phyloP scores from a whole-genome alignment of 345 rosid genomes.

The Linum lewisii region DNA sequence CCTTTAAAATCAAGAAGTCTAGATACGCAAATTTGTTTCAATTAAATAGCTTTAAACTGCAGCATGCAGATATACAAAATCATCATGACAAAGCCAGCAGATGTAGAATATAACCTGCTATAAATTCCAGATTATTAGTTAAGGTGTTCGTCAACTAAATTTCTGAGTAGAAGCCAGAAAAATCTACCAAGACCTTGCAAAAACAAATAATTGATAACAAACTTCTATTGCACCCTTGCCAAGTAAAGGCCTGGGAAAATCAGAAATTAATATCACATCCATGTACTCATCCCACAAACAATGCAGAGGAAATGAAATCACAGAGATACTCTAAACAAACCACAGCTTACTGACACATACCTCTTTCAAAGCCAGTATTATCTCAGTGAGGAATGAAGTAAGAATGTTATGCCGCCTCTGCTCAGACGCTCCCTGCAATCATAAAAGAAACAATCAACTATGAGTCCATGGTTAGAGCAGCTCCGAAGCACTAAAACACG shows the following conservation, averaged over 20 bases:
- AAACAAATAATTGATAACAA: neutral
- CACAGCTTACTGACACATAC: conserved; percentile 24
- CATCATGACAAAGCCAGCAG: too few species aligned
- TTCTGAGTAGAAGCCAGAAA: neutral
- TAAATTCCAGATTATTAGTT: neutral
- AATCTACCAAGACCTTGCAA: neutral
- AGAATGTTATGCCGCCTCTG: conserved; percentile 38
- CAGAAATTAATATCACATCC: neutral
- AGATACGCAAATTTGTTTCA: too few species aligned
- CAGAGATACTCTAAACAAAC: neutral
- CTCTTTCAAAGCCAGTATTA: conserved; percentile 88
- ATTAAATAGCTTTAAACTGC: too few species aligned
- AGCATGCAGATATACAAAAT: too few species aligned
- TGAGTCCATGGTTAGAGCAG: neutral
- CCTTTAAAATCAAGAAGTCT: conserved; percentile 16
- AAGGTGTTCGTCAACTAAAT: neutral
- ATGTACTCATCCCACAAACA: neutral
- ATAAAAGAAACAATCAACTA: neutral
- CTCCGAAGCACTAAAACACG: neutral
- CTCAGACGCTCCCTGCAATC: conserved; percentile 54
- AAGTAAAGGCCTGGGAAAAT: neutral
- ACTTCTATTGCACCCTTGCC: neutral
- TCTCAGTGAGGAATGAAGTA: conserved; percentile 74
- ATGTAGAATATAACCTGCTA: conserved; percentile 14
- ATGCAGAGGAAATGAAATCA: neutral